phyloP scores from a whole-genome alignment of 2,329 filamentous ascomycete genomes.

The Colletotrichum sp. region DNA sequence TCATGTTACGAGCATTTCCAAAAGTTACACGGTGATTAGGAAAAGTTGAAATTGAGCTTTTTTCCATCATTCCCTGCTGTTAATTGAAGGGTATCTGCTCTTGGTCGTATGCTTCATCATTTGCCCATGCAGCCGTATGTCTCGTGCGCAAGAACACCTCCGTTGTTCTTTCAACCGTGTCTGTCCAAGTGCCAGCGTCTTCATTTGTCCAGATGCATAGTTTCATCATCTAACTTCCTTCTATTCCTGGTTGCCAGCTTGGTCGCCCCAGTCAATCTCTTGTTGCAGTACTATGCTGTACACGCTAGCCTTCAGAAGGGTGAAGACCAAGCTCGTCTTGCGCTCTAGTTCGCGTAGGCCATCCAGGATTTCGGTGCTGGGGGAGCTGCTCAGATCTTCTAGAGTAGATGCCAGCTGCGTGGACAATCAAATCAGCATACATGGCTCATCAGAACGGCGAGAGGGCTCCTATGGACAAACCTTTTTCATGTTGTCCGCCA shows the following conservation, averaged over 20 bases:
- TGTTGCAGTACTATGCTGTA: conserved; percentile 99
- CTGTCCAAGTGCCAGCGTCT: background rate
- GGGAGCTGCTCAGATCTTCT: conserved; percentile 69
- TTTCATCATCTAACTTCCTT: conserved; percentile 16
- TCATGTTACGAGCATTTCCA: background rate
- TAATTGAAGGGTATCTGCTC: conserved; percentile 3
- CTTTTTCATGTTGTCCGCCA: conserved; percentile 91
- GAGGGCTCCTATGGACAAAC: conserved; percentile 49
- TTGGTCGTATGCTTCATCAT: background rate
- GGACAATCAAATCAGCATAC: background rate
- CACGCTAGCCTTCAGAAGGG: conserved; percentile 94
- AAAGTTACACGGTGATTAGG: background rate
- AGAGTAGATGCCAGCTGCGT: conserved; percentile 63
- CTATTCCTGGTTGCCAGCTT: conserved; percentile 38
- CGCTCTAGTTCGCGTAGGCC: conserved; percentile 86
- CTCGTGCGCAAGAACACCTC: background rate
- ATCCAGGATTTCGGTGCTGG: conserved; percentile 84
- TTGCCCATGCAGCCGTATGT: background rate
- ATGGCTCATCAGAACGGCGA: background rate
- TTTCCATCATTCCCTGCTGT: background rate
- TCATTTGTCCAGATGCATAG: background rate
- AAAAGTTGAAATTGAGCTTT: background rate
- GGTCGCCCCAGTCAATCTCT: conserved; percentile 79
- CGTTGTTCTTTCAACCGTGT: background rate
- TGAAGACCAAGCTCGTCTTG: conserved; percentile 95